Conservation (phyloP, 2,329 filamentous ascomycete genomes). For the Endothia cerciana region DNA sequence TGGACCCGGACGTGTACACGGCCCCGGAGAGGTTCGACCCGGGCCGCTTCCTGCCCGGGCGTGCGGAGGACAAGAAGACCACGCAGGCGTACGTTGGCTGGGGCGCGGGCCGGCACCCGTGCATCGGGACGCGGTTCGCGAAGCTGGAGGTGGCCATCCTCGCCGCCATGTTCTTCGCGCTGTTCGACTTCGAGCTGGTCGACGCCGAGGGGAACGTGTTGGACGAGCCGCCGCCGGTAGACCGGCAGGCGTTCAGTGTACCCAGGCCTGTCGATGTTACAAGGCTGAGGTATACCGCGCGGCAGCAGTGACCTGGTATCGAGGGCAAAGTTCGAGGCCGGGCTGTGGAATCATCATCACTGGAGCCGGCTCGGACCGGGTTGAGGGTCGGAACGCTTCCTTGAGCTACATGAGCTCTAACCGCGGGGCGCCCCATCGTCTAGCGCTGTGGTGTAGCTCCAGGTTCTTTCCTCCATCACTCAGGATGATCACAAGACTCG, state of each 20-base stretch:
- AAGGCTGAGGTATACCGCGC: slow-evolving; percentile 41
- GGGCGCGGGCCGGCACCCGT: slow-evolving; percentile 43
- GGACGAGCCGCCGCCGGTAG: slow-evolving; percentile 37
- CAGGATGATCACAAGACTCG: background rate
- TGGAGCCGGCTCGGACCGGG: background rate
- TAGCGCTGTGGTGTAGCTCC: background rate
- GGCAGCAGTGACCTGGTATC: slow-evolving; percentile 20
- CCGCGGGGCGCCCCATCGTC: background rate
- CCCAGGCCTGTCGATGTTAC: slow-evolving; percentile 42
- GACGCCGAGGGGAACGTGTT: slow-evolving; percentile 44
- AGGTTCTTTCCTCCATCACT: background rate
- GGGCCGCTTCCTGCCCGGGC: slow-evolving; percentile 48
- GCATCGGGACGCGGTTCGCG: slow-evolving; percentile 47
- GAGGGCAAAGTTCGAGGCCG: background rate
- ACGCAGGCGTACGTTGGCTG: slow-evolving; percentile 40
- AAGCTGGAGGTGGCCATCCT: slow-evolving; percentile 57
- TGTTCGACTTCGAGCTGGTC: slow-evolving; percentile 51
- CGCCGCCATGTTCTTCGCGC: slow-evolving; percentile 51
- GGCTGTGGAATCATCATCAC: background rate
- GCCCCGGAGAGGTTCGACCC: slow-evolving; percentile 56
- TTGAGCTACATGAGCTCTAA: background rate
- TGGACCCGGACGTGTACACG: slow-evolving; percentile 52
- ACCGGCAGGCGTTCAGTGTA: slow-evolving; percentile 44
- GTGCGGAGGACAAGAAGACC: slow-evolving; percentile 48
- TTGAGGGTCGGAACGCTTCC: background rate